Base-by-base conservation (phyloP, 75 land plant genomes). In the Isoetes taiwanensis region DNA sequence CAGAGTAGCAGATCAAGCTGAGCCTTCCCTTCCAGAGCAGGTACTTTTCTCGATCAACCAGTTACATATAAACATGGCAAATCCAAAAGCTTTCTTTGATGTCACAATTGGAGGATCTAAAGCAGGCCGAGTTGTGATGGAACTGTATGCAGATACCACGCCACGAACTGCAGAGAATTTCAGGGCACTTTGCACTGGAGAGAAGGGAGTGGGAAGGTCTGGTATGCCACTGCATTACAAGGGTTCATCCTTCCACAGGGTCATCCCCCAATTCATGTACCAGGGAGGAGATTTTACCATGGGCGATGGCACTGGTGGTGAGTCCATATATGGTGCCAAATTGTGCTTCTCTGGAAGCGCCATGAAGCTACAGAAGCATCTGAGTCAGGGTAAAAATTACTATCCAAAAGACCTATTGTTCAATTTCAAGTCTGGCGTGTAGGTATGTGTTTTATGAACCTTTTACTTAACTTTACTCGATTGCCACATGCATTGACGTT, bases 371-470 rank as follows among this genome's bases (percentile, higher is more conserved):
- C n/a, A n/a, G 83, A 76, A 27, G 64, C 53, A 41, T 61, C 72
- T 52, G 83, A 56, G 19, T 3, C 61, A 52, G 63, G 62, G 12
- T 77, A 61, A 66, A 82, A 74, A 60, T 74, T 70, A 30, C 23
- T 68, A 58, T 40, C 61, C 5, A 39, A 64, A 58, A 84, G 82
- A 68, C 78, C 96, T 37, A 80, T 94, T 12, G 78, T 85, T 48
- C 66, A 82, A 64, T 94, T 85, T 46, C 96, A 89, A 30, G 62
- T 90, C 30, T 94, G 99, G 99, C 78, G 99, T 72, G 50, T 82
- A 57, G 99, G 99, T 94, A 53, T 0, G 5, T 30, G 0, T 21
- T n/a, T 64, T 31, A 56, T 32, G 1, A 16, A 10, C 29, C 24
- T 33, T 32, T 21, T 23, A 14, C 2, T 10, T 27, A 8, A 50